Percentiles rank a stretch among this genome's conserved stretches.
These are phyloP conservation scores for Quercus parvula DNA, from an alignment of 306 rosid species.

Conservation along the genomic window DNA sequence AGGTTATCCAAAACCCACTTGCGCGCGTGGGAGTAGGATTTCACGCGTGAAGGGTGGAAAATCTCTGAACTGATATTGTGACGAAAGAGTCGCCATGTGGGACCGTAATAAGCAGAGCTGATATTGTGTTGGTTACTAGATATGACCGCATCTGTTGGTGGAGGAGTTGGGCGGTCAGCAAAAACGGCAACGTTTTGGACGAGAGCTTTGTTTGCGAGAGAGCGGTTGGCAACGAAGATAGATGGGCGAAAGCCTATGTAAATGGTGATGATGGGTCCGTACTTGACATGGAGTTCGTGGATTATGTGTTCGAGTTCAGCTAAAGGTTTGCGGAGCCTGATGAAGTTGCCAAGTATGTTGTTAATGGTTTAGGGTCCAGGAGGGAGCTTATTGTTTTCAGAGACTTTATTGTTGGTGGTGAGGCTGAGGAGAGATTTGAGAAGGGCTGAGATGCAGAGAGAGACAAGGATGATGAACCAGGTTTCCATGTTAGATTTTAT, in stretches of 20 bases:
- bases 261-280: not conserved
- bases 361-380: not conserved
- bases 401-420: not conserved
- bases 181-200: constrained; percentile 1
- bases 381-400: not conserved
- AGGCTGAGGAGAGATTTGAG: not conserved
- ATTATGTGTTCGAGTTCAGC: not conserved
- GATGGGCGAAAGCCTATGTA: not conserved
- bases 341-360: not conserved
- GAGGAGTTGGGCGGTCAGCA: not conserved
- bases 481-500: too few relatives aligned
- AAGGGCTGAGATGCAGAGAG: too few relatives aligned
- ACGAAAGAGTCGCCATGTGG: not conserved
- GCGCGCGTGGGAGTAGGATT: not conserved
- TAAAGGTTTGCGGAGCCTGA: not conserved
- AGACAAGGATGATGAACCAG: too few relatives aligned
- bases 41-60: not conserved
- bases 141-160: not conserved
- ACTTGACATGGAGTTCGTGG: not conserved
- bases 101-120: not conserved
- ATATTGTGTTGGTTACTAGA: not conserved
- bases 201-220: not conserved
- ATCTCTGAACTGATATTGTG: not conserved
- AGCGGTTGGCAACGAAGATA: not conserved
- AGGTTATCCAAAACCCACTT: not conserved